A percentile compares a stretch with the other conserved stretches of the same genome.
These are phyloP conservation scores for Acidiella bohemica DNA, from an alignment of 495 filamentous ascomycete genomes.

Conservation along the genomic window DNA sequence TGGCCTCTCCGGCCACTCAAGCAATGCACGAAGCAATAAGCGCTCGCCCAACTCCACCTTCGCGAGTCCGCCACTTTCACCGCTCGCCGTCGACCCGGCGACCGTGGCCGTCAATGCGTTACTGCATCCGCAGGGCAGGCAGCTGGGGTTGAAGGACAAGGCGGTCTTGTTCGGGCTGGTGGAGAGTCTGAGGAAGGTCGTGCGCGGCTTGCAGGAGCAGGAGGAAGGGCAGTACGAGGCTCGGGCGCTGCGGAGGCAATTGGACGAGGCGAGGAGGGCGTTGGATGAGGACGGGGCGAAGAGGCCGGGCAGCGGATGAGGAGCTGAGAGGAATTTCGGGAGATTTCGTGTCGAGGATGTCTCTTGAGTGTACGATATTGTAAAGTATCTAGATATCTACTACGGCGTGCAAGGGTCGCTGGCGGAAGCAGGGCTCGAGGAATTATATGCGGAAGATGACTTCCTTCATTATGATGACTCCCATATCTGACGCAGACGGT, in stretches of 20 bases:
- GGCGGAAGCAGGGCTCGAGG: no score
- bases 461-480: no score
- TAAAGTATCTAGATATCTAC: no score
- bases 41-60: not conserved
- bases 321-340: not conserved
- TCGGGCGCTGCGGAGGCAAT: slow-evolving; percentile 47
- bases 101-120: slow-evolving; percentile 28
- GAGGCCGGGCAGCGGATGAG: not conserved
- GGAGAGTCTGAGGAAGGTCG: slow-evolving; percentile 58
- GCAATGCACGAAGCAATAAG: not conserved
- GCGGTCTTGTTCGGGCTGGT: slow-evolving; percentile 65
- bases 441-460: no score
- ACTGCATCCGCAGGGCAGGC: slow-evolving; percentile 24
- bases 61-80: slow-evolving; percentile 30
- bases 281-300: no score
- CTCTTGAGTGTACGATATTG: no score
- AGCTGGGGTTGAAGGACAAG: slow-evolving; percentile 52
- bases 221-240: slow-evolving; percentile 46
- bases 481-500: no score
- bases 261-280: slow-evolving; percentile 59
- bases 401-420: no score
- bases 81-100: slow-evolving; percentile 25
- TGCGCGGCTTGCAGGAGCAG: slow-evolving; percentile 48
- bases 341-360: no score
- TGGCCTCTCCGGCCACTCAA: slow-evolving; percentile 5